Base-by-base conservation (phyloP, 306 rosid genomes). In the Parietaria judaica region DNA sequence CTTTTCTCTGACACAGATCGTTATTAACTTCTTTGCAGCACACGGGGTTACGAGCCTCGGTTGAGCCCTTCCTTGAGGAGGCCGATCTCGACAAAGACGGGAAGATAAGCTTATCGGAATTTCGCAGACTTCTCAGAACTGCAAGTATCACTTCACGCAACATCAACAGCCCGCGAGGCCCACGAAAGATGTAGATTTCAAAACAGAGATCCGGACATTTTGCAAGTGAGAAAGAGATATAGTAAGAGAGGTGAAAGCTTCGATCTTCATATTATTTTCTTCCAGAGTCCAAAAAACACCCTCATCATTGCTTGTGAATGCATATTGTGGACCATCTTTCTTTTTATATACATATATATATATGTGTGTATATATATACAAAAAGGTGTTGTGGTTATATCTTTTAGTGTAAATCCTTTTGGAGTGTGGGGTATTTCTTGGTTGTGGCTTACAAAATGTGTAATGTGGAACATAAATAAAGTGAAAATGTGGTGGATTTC, bases 11-110 rank as follows among this genome's bases (percentile, higher is more conserved):
- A 51, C 52, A 64, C 84, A 58, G 43, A 69, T 55, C 53, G 49
- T 54, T 34, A 56, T 35, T 61, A 58, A 35, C 31, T 58, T 68
- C 8, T n/a, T 70, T 72, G 77, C 34, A 94, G 99, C 99, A 94
- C 64, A 89, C 97, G 1, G 88, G 99, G 54, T 58, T 94, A 69
- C 73, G 80, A 72, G 95, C 90, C 37, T 94, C 99, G 58, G 70
- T 89, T 31, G 82, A 82, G 54, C 94, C 99, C 14, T 77, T 94
- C 56, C 99, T 94, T 3, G 99, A 94, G 67, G 99, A 94, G 79
- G 99, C 97, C 0, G 99, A 94, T 62, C 78, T 94, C 10, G 97
- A 94, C 81, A 89, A 79, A 69, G 99, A 94, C 61, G 99, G 99
- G 67, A 88, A 77, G 64, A 89, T 94, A 72, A 94, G 99, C 78